phyloP scores from a whole-genome alignment of 23 red algal genomes.

The Cyanidioschyzon merolae region DNA sequence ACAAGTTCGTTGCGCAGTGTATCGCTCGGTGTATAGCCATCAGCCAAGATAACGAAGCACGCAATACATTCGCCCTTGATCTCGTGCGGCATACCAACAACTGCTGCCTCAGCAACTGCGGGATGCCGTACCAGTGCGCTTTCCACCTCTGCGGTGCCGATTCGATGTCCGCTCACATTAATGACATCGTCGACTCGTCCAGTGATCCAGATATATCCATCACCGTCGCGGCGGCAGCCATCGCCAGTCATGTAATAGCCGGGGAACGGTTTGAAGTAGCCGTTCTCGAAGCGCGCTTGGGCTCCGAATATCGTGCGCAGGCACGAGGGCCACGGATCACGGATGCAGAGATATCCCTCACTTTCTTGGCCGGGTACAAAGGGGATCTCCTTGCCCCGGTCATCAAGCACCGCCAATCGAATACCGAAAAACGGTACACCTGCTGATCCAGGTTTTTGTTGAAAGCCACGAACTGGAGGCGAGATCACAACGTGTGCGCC shows the following conservation, averaged over 20 bases:
- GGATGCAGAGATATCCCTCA: conserved; percentile 70
- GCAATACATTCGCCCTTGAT: conserved; percentile 94
- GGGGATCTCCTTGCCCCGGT: conserved; percentile 48
- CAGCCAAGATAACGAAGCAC: conserved; percentile 73
- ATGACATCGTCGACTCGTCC: conserved; percentile 91
- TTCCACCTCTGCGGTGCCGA: conserved; percentile 96
- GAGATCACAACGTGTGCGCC: conserved; percentile 77
- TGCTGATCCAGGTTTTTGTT: conserved; percentile 70
- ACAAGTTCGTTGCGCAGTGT: conserved; percentile 42
- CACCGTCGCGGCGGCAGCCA: conserved; percentile 64
- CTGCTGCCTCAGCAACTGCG: conserved; percentile 75
- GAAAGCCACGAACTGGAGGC: conserved; percentile 54
- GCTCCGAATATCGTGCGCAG: conserved; percentile 80
- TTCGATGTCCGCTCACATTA: conserved; percentile 93
- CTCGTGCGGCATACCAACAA: conserved; percentile 70
- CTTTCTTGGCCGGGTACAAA: conserved; percentile 27
- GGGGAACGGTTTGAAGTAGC: conserved; percentile 77
- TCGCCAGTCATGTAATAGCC: conserved; percentile 92
- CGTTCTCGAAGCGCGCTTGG: conserved; percentile 78
- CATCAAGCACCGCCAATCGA: conserved; percentile 59
- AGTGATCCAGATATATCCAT: conserved; percentile 92
- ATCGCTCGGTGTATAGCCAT: conserved; percentile 38
- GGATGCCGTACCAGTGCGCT: conserved; percentile 67
- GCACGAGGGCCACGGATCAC: conserved; percentile 70
- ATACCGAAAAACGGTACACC: conserved; percentile 91